Conservation (phyloP, 2,329 filamentous ascomycete genomes). For the Gremmenia infestans region DNA sequence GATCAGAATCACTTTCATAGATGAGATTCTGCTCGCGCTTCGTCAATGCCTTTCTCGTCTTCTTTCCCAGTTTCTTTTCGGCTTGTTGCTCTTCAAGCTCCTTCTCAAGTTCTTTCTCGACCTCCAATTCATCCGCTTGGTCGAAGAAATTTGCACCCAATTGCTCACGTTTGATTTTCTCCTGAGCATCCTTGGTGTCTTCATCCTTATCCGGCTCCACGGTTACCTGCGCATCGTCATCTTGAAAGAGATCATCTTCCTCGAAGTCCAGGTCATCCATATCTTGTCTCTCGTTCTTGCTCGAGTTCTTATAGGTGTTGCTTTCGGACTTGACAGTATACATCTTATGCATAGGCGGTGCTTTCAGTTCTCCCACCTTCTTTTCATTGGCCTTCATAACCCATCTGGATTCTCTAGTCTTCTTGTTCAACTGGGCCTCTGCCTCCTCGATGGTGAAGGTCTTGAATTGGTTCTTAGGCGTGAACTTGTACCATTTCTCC, state of each 20-base stretch:
- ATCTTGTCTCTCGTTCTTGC: slow-evolving; percentile 60
- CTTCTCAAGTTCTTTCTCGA: slow-evolving; percentile 66
- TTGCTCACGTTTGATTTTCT: slow-evolving; percentile 72
- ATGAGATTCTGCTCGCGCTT: slow-evolving; percentile 83
- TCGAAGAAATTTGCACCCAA: slow-evolving; percentile 82
- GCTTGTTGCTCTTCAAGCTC: slow-evolving; percentile 67
- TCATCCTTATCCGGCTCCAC: slow-evolving; percentile 79
- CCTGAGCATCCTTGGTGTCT: slow-evolving; percentile 66
- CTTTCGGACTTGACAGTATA: slow-evolving; percentile 62
- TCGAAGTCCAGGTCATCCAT: slow-evolving; percentile 66
- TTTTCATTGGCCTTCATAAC: slow-evolving; percentile 64
- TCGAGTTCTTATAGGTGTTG: slow-evolving; percentile 56
- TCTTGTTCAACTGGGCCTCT: slow-evolving; percentile 76
- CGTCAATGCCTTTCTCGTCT: slow-evolving; percentile 72
- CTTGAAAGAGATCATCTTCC: slow-evolving; percentile 71
- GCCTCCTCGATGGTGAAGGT: slow-evolving; percentile 77
- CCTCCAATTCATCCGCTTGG: slow-evolving; percentile 61
- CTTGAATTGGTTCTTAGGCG: slow-evolving; percentile 72
- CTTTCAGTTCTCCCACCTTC: slow-evolving; percentile 52
- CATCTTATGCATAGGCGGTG: slow-evolving; percentile 49
- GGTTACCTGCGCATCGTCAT: slow-evolving; percentile 76
- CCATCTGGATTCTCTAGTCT: slow-evolving; percentile 73
- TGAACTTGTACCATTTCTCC: slow-evolving; percentile 94
- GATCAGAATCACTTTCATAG: slow-evolving; percentile 68
- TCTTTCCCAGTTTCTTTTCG: slow-evolving; percentile 67